Evolutionary conservation across 2,329 filamentous ascomycete species (phyloP).

Genomic region (Calonectria ilicicola): DNA sequence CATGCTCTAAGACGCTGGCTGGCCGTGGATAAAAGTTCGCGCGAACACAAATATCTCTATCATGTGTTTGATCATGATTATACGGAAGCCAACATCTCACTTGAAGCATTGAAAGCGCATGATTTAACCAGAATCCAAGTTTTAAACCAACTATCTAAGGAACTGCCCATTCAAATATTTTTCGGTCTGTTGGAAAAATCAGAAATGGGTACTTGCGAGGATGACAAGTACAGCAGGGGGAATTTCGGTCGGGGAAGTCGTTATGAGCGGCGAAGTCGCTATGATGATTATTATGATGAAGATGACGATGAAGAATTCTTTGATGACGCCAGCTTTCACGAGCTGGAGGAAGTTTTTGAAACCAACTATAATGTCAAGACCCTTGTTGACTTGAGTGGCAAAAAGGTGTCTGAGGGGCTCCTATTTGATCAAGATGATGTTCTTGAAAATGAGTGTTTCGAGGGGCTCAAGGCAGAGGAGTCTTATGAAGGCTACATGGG

Average conservation of each 20-base stretch:
- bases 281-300: conserved; percentile 10
- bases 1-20: conserved; percentile 44
- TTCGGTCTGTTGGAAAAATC: conserved; percentile 46
- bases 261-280: not conserved
- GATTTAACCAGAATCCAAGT: conserved; percentile 43
- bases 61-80: conserved; percentile 50
- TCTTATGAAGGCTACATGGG: conserved; percentile 43
- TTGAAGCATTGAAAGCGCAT: conserved; percentile 38
- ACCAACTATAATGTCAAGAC: conserved; percentile 29
- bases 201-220: conserved; percentile 34
- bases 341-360: conserved; percentile 28
- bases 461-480: conserved; percentile 31
- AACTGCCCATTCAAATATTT: conserved; percentile 47
- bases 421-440: conserved; percentile 34
- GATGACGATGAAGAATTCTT: conserved; percentile 6
- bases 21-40: not conserved
- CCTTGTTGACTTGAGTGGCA: conserved; percentile 45
- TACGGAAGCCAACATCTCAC: conserved; percentile 45
- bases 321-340: conserved; percentile 23
- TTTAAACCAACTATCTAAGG: conserved; percentile 39
- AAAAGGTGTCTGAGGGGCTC: conserved; percentile 26
- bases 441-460: conserved; percentile 27
- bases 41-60: conserved; percentile 35
- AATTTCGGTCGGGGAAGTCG: too few species aligned
- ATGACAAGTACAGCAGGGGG: conserved; percentile 4